A percentile compares a stretch with the other conserved stretches of the same genome.
phyloP scores from a whole-genome alignment of 164 flowering plant species.

The Vitis rupestris region DNA sequence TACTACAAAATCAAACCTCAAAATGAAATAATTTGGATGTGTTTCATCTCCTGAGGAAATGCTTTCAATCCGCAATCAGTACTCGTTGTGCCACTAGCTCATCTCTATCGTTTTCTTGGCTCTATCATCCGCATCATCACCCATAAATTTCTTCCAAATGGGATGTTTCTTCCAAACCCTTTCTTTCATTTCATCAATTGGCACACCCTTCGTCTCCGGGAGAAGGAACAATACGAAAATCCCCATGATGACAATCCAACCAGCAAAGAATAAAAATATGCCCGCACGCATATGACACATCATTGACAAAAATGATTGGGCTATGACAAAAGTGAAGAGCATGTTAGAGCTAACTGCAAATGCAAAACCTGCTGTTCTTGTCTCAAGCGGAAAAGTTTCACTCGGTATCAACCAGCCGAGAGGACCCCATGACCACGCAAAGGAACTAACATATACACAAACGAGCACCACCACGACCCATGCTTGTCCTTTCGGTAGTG shows the following conservation, averaged over 20 bases:
- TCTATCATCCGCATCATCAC: neutral
- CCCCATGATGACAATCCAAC: slow-evolving; percentile 37
- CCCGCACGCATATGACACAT: slow-evolving; percentile 54
- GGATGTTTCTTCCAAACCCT: slow-evolving; percentile 39
- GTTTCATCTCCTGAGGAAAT: too few relatives aligned
- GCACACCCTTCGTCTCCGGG: slow-evolving; percentile 39
- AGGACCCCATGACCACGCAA: slow-evolving; percentile 79
- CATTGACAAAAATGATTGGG: slow-evolving; percentile 77
- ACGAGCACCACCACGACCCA: slow-evolving; percentile 40
- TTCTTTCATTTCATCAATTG: slow-evolving; percentile 31
- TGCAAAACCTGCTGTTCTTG: slow-evolving; percentile 59
- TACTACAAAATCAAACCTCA: too few relatives aligned
- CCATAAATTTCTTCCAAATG: slow-evolving; percentile 32
- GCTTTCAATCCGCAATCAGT: neutral
- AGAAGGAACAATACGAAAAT: slow-evolving; percentile 28
- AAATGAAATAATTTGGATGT: too few relatives aligned
- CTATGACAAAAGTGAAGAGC: slow-evolving; percentile 72
- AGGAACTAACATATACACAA: slow-evolving; percentile 42
- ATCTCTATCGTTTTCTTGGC: neutral
- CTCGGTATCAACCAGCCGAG: slow-evolving; percentile 70
- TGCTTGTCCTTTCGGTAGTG: slow-evolving; percentile 24
- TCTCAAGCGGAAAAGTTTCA: slow-evolving; percentile 59
- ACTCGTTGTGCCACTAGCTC: neutral
- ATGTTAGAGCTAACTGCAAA: slow-evolving; percentile 71
- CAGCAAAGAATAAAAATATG: slow-evolving; percentile 65